phyloP scores from a whole-genome alignment of 495 filamentous ascomycete species.

The Lentithecium fluviatile region DNA sequence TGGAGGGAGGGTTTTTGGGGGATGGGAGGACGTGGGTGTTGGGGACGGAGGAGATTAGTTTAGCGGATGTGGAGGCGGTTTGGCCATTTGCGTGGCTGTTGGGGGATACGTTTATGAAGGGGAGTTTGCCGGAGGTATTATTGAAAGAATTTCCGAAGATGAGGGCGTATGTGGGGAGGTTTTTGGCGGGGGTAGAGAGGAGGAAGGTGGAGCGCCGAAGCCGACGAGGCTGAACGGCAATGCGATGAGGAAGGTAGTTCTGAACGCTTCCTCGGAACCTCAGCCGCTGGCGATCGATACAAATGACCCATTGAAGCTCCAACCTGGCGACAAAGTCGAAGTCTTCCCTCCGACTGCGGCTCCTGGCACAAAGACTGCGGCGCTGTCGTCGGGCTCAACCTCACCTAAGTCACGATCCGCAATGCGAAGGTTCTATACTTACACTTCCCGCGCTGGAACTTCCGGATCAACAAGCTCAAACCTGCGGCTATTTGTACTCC shows the following conservation, averaged over 20 bases:
- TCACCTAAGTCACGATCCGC: slow-evolving; percentile 16
- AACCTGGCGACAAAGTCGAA: slow-evolving; percentile 22
- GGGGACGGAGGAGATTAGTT: too few relatives aligned
- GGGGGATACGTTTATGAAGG: slow-evolving; percentile 10
- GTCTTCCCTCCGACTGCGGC: slow-evolving; percentile 29
- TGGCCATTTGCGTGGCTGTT: slow-evolving; percentile 30
- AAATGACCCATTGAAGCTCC: too few relatives aligned
- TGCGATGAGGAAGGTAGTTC: neutral
- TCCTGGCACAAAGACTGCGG: slow-evolving; percentile 22
- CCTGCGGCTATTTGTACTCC: neutral
- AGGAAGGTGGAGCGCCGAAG: slow-evolving; percentile 1
- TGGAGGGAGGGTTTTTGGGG: slow-evolving; percentile 21
- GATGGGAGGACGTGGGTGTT: too few relatives aligned
- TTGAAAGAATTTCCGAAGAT: slow-evolving; percentile 12
- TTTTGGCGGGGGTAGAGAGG: too few relatives aligned
- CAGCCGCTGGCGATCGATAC: too few relatives aligned
- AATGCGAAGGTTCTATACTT: slow-evolving; percentile 10
- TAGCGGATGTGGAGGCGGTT: slow-evolving; percentile 31
- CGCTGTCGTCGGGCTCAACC: slow-evolving; percentile 12
- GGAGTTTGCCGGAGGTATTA: slow-evolving; percentile 8
- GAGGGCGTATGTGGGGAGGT: too few relatives aligned
- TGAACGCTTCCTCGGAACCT: too few relatives aligned
- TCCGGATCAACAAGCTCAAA: slow-evolving; percentile 23
- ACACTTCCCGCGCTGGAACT: slow-evolving; percentile 26
- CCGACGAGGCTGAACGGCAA: slow-evolving; percentile 12